These are phyloP conservation scores for Prunus mongolica DNA, from an alignment of 306 rosid species.

Conservation along the genomic window DNA sequence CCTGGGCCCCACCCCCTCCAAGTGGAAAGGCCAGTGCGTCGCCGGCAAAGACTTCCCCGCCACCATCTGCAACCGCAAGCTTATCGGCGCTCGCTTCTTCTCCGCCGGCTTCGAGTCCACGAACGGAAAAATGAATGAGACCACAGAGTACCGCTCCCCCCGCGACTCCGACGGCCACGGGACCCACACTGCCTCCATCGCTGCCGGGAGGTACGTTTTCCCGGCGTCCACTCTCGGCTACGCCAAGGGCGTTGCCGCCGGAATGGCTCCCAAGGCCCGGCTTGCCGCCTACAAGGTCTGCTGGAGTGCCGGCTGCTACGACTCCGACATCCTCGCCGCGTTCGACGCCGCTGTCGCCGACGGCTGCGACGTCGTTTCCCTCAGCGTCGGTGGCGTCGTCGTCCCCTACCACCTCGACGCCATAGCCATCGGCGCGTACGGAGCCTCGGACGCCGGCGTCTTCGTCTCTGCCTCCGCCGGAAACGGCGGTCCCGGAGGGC, in stretches of 20 bases:
- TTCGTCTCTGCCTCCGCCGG: conserved; percentile 89
- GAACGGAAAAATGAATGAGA: conserved; percentile 72
- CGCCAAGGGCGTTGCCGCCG: conserved; percentile 73
- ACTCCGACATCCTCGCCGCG: conserved; percentile 82
- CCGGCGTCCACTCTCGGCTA: conserved; percentile 75
- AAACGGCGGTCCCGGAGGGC: conserved; percentile 86
- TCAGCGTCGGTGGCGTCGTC: conserved; percentile 89
- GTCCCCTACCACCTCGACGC: conserved; percentile 80
- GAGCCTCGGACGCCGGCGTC: conserved; percentile 54
- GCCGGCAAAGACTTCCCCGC: conserved; percentile 49
- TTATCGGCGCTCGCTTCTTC: conserved; percentile 75
- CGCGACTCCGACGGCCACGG: conserved; percentile 91
- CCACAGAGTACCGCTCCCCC: conserved; percentile 63
- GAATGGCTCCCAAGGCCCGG: conserved; percentile 91
- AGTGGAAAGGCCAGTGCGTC: conserved; percentile 75
- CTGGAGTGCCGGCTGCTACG: conserved; percentile 78
- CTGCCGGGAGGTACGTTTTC: conserved; percentile 76
- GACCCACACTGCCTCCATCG: conserved; percentile 82
- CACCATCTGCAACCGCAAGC: conserved; percentile 61
- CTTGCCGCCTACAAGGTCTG: conserved; percentile 80
- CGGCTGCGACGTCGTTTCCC: conserved; percentile 71
- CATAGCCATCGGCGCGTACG: conserved; percentile 69
- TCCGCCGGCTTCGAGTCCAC: conserved; percentile 68
- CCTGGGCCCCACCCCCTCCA: conserved; percentile 63
- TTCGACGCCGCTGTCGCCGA: conserved; percentile 80